Evolutionary conservation across 371 early-diverging fungal genomes (phyloP).

Genomic region (Sanchytrium tribonematis): DNA sequence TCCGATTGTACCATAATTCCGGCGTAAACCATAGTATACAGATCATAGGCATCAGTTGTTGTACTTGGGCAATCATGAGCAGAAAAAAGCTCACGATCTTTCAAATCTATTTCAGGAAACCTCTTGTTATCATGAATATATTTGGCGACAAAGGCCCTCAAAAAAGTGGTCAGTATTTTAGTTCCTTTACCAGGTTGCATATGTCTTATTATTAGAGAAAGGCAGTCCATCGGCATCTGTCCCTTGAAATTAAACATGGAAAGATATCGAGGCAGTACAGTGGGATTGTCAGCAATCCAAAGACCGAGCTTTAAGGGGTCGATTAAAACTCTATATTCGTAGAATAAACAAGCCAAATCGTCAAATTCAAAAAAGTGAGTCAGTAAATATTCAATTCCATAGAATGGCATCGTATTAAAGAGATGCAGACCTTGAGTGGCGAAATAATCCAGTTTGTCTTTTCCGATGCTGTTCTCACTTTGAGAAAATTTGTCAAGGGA

Average conservation of each 20-base stretch:
- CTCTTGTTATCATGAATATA: background rate
- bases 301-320: background rate
- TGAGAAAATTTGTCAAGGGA: background rate
- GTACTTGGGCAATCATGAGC: background rate
- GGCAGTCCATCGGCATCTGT: background rate
- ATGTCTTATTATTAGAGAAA: background rate
- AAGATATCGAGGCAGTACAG: background rate
- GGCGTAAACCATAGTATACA: background rate
- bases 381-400: background rate
- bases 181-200: background rate
- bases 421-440: background rate
- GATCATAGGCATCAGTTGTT: background rate
- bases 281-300: background rate
- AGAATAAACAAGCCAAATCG: background rate
- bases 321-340: background rate
- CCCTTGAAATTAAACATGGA: background rate
- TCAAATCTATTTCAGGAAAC: background rate
- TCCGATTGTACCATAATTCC: background rate
- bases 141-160: background rate
- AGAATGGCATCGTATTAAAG: background rate
- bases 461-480: background rate
- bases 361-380: background rate
- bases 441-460: background rate
- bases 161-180: background rate
- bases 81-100: background rate